A percentile compares a stretch with the other conserved stretches of the same genome.
phyloP scores from a whole-genome alignment of 257 asterid species.

The Paulownia fortunei region DNA sequence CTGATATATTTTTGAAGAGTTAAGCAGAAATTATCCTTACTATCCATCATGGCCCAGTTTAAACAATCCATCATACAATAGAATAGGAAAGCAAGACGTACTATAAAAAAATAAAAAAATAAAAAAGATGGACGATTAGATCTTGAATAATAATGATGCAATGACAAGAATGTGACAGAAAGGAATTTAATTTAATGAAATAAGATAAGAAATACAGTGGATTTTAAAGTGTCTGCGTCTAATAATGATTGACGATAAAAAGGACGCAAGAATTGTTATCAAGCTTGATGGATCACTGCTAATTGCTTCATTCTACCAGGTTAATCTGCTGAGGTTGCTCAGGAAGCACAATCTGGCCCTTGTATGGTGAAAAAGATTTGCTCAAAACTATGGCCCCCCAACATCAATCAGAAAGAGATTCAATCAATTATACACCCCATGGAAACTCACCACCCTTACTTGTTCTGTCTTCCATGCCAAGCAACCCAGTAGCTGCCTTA shows the following conservation, averaged over 20 bases:
- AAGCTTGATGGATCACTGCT: not conserved
- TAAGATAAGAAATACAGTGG: not conserved
- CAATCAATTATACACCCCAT: slow-evolving; percentile 14
- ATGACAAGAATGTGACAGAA: slow-evolving; percentile 11
- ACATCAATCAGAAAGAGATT: slow-evolving; percentile 16
- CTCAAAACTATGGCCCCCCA: slow-evolving; percentile 1
- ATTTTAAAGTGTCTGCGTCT: not conserved
- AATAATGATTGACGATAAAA: not conserved
- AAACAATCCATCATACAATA: no score
- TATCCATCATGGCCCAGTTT: no score
- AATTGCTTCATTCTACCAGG: not conserved
- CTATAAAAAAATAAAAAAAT: not conserved
- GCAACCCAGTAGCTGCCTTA: slow-evolving; percentile 47
- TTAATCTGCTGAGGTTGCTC: not conserved
- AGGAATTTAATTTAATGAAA: not conserved
- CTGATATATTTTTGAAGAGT: no score
- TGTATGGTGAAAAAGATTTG: slow-evolving; percentile 16
- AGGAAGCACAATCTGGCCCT: not conserved
- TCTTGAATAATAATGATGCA: slow-evolving; percentile 23
- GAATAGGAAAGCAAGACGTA: no score
- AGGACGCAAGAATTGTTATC: not conserved
- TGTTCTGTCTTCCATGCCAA: slow-evolving; percentile 45
- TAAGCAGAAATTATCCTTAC: no score
- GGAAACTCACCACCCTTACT: slow-evolving; percentile 2
- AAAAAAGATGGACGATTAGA: not conserved